Evolutionary conservation across 257 asterid genomes (phyloP), one percentile per base, ranked within the genome.

Genomic region (Nemophila menziesii): DNA sequence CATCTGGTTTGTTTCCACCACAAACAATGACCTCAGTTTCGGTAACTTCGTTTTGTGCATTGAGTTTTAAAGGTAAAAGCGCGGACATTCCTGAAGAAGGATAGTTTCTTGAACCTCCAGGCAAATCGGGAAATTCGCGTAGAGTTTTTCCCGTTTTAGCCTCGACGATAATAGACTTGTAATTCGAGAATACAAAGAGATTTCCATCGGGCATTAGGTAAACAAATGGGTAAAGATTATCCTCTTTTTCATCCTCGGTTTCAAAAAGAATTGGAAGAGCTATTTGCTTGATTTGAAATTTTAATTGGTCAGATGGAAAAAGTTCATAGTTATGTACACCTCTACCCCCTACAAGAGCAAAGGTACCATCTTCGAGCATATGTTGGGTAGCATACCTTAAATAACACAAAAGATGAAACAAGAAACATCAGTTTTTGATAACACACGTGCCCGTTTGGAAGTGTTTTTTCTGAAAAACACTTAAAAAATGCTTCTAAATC

Each of bases 161-260:
- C 48, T 85, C 51, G 57, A 81, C 64, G 11, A 77, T 45, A 58
- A 90, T 62, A 51, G 92, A 72, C 42, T 78, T 74, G 57, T 63
- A 65, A 41, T 85, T 90, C 0, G 98, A 90, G 26, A 90, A 85
- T 0, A 90, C 43, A 50, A 64, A 85, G 51, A 90, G 64, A 56
- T 77, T 81, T 5, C 96, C 96, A 17, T 85, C 83, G 5, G 98
- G 94, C 8, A 90, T 78, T 33, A 90, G 81, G 65, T 76, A 70
- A 43, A 81, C 79, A 20, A 89, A 89, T 0, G 94, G 93, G 51
- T 76, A 85, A 15, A 85, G 80, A 34, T 90, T 90, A 72, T 85
- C 77, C 50, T 90, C 98, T 8, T 73, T 72, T 0, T 55, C 73
- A 1, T 69, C 92, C 1, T 38, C 44, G 1, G 92, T 74, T 2